Evolutionary conservation across 805 yeast species (phyloP), one percentile per base, ranked within the genome.

Genomic region (Candida khao-thaluensis): DNA sequence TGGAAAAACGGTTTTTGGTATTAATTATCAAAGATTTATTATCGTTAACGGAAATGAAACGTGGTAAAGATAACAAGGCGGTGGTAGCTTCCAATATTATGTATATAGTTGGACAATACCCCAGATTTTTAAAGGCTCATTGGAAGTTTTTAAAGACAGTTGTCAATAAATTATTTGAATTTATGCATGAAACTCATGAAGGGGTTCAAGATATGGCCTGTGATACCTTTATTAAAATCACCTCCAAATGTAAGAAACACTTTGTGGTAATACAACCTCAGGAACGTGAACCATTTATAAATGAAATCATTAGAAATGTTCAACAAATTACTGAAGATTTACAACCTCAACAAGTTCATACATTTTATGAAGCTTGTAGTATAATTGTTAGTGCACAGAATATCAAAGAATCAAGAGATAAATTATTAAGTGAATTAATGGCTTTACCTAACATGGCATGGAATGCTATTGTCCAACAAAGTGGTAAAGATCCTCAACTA

Each of bases 171-270:
- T 74, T 93, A 54, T 93, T 93, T 63, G 99, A 93, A 63, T 93
- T 93, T 57, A 93, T 93, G 99, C 98, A 93, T 69, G 99, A 93
- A 73, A 89, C 97, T n/a, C 99, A 93, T 64, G 99, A 91, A 64
- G 99, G 99, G 70, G 99, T 93, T 45, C 99, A 93, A 69, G 99
- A 93, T 64, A 93, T 93, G 99, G 99, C 99, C 7, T 93, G 99
- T 72, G 99, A 93, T 64, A 93, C 99, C 1, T 93, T 93, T 59
- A 91, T 91, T 59, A 93, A 93, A 63, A 93, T 93, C 61, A 87
- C 96, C 16, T 82, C 79, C 51, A 93, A 93, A 66, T 93, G 99
- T 75, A 90, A 89, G 64, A 81, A 90, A 50, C 97, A 91, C 64
- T 93, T 93, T 64, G 95, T 91, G 28, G 83, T 85, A 35, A 82